These are phyloP conservation scores for Carex pumila DNA, from an alignment of 176 grass and related monocot genomes.

Conservation along the genomic window DNA sequence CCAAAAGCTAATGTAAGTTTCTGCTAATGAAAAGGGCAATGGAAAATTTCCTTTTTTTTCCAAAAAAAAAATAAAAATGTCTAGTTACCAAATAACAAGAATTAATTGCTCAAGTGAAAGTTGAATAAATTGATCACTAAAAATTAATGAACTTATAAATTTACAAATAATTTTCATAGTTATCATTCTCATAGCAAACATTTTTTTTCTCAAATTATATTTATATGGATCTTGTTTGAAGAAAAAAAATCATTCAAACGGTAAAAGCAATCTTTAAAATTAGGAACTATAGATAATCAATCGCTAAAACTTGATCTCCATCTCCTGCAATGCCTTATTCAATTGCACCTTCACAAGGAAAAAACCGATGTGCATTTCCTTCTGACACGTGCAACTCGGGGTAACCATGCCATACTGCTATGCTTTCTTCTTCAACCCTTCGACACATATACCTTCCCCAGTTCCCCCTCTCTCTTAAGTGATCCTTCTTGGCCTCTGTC, in stretches of 20 bases:
- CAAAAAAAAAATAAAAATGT: too few species aligned
- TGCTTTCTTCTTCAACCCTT: slow-evolving; percentile 40
- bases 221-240: too few species aligned
- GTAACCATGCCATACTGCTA: slow-evolving; percentile 32
- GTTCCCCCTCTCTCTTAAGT: too few species aligned
- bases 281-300: too few species aligned
- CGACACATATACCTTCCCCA: slow-evolving; percentile 33
- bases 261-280: too few species aligned
- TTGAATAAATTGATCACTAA: neutral
- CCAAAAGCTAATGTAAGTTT: too few species aligned
- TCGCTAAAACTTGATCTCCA: slow-evolving; percentile 13
- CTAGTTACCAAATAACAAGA: neutral
- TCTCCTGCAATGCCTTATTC: slow-evolving; percentile 41
- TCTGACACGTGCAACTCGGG: slow-evolving; percentile 29
- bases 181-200: neutral
- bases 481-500: slow-evolving; percentile 36
- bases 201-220: too few species aligned
- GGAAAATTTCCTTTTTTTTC: too few species aligned
- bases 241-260: too few species aligned
- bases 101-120: neutral
- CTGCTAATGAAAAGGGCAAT: too few species aligned
- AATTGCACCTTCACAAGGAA: slow-evolving; percentile 39
- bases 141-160: neutral
- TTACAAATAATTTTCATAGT: neutral
- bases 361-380: slow-evolving; percentile 38